phyloP scores from a whole-genome alignment of 2,329 filamentous ascomycete genomes.

The Fusarium protoensiforme region DNA sequence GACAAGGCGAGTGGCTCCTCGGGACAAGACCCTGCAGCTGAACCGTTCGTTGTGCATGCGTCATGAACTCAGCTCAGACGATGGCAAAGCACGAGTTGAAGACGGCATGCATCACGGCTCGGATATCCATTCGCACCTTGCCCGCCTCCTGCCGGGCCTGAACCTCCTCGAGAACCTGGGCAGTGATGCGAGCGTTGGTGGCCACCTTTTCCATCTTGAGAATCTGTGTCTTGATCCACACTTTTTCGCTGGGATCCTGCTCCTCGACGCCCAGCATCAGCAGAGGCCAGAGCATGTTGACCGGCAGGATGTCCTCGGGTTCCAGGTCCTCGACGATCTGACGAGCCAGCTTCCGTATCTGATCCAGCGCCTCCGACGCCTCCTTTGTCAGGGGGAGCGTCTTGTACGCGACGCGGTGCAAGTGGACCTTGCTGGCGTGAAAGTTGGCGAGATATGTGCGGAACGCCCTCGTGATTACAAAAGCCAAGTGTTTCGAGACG shows the following conservation, averaged over 20 bases:
- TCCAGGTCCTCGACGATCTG: slow-evolving; percentile 55
- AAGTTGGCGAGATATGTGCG: slow-evolving; percentile 67
- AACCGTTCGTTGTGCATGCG: neutral
- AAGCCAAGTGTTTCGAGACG: slow-evolving; percentile 60
- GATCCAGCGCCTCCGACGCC: slow-evolving; percentile 57
- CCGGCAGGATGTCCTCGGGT: slow-evolving; percentile 59
- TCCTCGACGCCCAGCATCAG: slow-evolving; percentile 67
- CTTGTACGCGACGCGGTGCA: slow-evolving; percentile 68
- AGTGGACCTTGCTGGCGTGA: slow-evolving; percentile 65
- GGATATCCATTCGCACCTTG: slow-evolving; percentile 56
- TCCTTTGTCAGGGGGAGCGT: slow-evolving; percentile 63
- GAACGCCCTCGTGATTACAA: slow-evolving; percentile 63
- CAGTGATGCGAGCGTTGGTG: slow-evolving; percentile 57
- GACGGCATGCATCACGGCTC: slow-evolving; percentile 58
- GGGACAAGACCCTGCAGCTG: neutral
- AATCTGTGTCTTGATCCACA: slow-evolving; percentile 63
- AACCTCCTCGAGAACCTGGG: slow-evolving; percentile 58
- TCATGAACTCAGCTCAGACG: slow-evolving; percentile 45
- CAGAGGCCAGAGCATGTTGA: slow-evolving; percentile 68
- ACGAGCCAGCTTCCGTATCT: slow-evolving; percentile 59
- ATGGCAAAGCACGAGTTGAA: slow-evolving; percentile 66
- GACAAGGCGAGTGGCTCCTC: neutral
- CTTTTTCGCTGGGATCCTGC: slow-evolving; percentile 58
- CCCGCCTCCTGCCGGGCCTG: slow-evolving; percentile 55
- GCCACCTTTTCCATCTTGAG: slow-evolving; percentile 58